Evolutionary conservation across 345 rosid genomes (phyloP).

Genomic region (Hevea brasiliensis): DNA sequence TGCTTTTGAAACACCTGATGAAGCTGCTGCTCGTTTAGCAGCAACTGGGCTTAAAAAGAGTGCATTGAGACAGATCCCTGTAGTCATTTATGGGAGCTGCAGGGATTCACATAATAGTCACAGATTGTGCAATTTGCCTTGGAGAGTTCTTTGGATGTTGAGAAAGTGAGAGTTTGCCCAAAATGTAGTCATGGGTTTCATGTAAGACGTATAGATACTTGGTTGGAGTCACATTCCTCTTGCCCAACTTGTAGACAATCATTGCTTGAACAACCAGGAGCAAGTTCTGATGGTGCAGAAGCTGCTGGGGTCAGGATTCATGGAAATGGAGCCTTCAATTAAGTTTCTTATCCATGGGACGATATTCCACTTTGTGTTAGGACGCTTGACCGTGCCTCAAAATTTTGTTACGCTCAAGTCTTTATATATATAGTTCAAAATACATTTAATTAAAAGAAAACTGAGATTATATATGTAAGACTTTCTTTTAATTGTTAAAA

Average conservation of each 20-base stretch:
- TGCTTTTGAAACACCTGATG: constrained; percentile 18
- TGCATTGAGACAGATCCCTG: constrained; percentile 24
- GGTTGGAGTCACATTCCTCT: constrained; percentile 28
- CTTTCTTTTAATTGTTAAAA: too few relatives aligned
- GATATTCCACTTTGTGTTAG: background rate
- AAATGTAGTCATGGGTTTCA: constrained; percentile 27
- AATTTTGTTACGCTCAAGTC: background rate
- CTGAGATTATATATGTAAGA: too few relatives aligned
- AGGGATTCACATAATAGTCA: constrained; percentile 1
- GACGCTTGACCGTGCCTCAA: background rate
- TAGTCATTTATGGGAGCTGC: constrained; percentile 22
- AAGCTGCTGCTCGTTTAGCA: constrained; percentile 14
- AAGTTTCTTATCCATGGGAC: background rate
- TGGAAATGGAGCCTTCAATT: background rate
- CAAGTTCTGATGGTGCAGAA: constrained; percentile 10
- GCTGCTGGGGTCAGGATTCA: constrained; percentile 1
- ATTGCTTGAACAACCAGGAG: constrained; percentile 12
- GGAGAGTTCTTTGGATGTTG: constrained; percentile 22
- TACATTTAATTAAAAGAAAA: too few relatives aligned
- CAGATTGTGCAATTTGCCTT: constrained; percentile 33
- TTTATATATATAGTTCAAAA: too few relatives aligned
- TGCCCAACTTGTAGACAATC: constrained; percentile 33
- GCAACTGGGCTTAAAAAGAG: constrained; percentile 26
- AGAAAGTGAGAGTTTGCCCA: constrained; percentile 28
- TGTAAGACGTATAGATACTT: constrained; percentile 28